Evolutionary conservation across 805 yeast species (phyloP), one percentile per base, ranked within the genome.

Genomic region (Candida piceae): DNA sequence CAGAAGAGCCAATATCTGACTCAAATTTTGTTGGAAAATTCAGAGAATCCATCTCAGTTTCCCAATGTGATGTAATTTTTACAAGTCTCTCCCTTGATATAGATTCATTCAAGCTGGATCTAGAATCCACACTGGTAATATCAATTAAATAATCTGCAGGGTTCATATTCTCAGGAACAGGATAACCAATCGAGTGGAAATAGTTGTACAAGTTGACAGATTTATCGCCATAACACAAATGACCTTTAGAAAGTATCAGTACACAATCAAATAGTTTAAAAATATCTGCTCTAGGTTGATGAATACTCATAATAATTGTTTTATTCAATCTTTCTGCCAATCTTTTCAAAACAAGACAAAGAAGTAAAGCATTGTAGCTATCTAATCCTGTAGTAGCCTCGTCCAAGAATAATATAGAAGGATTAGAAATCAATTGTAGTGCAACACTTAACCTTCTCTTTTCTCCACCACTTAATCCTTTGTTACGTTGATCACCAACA

Each of bases 321-420:
- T 86, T 74, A 0, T 90, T 89, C 16, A 54, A 38, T 11, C 62
- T 57, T 30, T 54, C 54, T 1, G 84, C 78, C 24, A 81, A 63
- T 39, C 72, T 67, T 45, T 76, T 73, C 37, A 87, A 67, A 0
- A 85, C 75, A 31, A 70, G 63, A 12, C 86, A 72, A 24, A 86
- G 64, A 38, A 78, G 62, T 45, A 69, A 73, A 0, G 95, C 89
- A 10, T 88, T 78, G 42, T 76, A 78, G 5, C 94, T 79, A 57
- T 86, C 95, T 23, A 86, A 61, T 1, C 95, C 95, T 0, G 95
- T 85, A 1, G 95, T 86, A 5, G 95, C 95, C 49, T 86, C 95
- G 56, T 86, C 96, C 29, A 86, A 59, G 49, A 85, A 85, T 41
- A 87, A 58, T 2, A 86, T 63, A 0, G 88, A 76, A 0, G 95